Conservation (phyloP, 2,329 filamentous ascomycete genomes). For the Aspergillus eucalypticola region DNA sequence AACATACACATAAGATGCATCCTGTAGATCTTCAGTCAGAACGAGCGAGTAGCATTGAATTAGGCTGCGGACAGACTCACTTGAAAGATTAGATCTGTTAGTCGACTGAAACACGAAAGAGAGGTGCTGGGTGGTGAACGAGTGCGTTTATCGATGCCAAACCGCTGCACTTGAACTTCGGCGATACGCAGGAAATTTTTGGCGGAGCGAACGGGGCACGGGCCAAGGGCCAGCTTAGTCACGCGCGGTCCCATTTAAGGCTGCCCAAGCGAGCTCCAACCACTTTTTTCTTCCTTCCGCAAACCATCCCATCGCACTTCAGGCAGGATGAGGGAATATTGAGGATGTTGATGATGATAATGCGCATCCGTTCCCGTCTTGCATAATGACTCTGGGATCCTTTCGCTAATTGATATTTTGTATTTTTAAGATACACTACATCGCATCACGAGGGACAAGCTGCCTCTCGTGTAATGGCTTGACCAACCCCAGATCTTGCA, state of each 20-base stretch:
- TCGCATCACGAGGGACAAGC: slow-evolving; percentile 3
- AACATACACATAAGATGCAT: slow-evolving; percentile 47
- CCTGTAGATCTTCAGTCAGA: slow-evolving; percentile 18
- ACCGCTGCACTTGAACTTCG: slow-evolving; percentile 8
- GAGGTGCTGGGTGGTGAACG: background rate
- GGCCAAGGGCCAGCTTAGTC: slow-evolving; percentile 22
- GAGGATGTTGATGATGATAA: slow-evolving; percentile 19
- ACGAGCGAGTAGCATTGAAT: slow-evolving; percentile 11
- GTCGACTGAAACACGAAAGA: background rate
- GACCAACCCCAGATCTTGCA: slow-evolving; percentile 14
- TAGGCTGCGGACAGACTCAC: slow-evolving; percentile 24
- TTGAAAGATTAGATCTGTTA: slow-evolving; percentile 19
- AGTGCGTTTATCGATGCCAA: background rate
- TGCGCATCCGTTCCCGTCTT: slow-evolving; percentile 8
- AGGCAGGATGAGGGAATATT: slow-evolving; percentile 7
- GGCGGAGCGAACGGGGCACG: slow-evolving; percentile 12
- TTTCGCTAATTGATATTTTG: slow-evolving; percentile 13
- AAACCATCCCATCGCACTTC: slow-evolving; percentile 8
- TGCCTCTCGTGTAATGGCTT: slow-evolving; percentile 9
- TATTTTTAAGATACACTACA: slow-evolving; percentile 10
- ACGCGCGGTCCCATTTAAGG: slow-evolving; percentile 14
- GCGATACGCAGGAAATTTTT: slow-evolving; percentile 21
- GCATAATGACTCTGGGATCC: slow-evolving; percentile 19
- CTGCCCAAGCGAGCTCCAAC: slow-evolving; percentile 1
- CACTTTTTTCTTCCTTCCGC: slow-evolving; percentile 18